phyloP scores from a whole-genome alignment of 1,284 basidiomycete species.

The Flammula alnicola region DNA sequence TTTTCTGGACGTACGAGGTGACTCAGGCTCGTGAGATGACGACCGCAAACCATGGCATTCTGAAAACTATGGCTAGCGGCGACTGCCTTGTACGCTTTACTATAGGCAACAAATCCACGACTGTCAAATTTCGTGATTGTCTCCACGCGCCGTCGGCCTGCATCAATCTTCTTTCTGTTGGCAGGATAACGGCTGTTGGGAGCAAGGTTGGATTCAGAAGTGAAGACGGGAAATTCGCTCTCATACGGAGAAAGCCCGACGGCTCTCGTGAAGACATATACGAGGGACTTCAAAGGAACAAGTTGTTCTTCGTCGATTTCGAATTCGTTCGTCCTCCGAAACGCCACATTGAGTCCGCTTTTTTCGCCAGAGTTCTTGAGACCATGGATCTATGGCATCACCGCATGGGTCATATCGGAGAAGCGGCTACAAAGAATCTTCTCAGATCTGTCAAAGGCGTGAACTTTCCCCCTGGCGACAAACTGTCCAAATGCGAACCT shows the following conservation, averaged over 20 bases:
- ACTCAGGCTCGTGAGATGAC: conserved; percentile 4
- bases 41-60: conserved; percentile 10
- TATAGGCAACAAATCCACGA: neutral
- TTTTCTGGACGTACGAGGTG: conserved; percentile 14
- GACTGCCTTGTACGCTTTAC: neutral
- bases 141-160: conserved; percentile 12
- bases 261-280: neutral
- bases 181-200: neutral
- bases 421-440: conserved; percentile 2
- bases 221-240: neutral
- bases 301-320: conserved; percentile 3
- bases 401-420: conserved; percentile 8
- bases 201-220: neutral
- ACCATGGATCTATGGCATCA: conserved; percentile 13
- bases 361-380: neutral
- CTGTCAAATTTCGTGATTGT: conserved; percentile 3
- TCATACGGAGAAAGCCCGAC: neutral
- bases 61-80: conserved; percentile 1
- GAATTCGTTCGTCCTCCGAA: conserved; percentile 6
- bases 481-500: conserved; percentile 7
- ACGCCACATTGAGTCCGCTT: neutral
- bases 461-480: neutral
- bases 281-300: neutral
- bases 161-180: conserved; percentile 12
- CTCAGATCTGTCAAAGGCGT: neutral